Percentiles rank a stretch among this genome's conserved stretches.
Conservation (phyloP, 1,139 yeast genomes). For the Nakaseomyces glabratus region DNA sequence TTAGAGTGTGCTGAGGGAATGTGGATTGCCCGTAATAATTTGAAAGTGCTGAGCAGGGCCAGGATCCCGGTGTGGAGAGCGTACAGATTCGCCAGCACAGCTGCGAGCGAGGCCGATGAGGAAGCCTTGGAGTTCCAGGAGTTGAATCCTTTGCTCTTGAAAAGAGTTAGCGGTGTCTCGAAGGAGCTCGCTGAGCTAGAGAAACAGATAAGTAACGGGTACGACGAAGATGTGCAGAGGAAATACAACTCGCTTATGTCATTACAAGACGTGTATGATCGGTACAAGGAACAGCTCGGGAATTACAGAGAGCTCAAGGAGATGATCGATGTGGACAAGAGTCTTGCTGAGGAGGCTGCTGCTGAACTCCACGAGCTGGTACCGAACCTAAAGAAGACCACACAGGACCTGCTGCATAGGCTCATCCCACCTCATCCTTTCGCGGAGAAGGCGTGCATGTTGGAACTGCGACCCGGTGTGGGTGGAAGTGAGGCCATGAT, state of each 20-base stretch:
- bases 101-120: too few species aligned
- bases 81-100: too few species aligned
- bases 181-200: slow-evolving; percentile 45
- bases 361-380: slow-evolving; percentile 28
- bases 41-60: too few species aligned
- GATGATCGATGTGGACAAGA: slow-evolving; percentile 29
- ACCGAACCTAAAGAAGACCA: slow-evolving; percentile 31
- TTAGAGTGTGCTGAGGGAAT: too few species aligned
- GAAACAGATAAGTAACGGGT: slow-evolving; percentile 37
- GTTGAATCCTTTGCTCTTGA: slow-evolving; percentile 52
- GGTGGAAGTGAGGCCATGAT: slow-evolving; percentile 93
- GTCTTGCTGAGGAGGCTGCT: slow-evolving; percentile 33
- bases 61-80: too few species aligned
- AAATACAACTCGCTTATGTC: slow-evolving; percentile 47
- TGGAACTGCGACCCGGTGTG: slow-evolving; percentile 90
- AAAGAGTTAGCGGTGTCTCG: slow-evolving; percentile 49
- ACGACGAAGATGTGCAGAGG: slow-evolving; percentile 45
- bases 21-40: too few species aligned
- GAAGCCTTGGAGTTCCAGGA: slow-evolving; percentile 12
- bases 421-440: slow-evolving; percentile 72
- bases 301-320: slow-evolving; percentile 37
- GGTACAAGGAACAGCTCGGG: slow-evolving; percentile 34
- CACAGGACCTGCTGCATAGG: slow-evolving; percentile 43
- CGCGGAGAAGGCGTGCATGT: slow-evolving; percentile 65
- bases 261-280: slow-evolving; percentile 44